Evolutionary conservation across 2,329 filamentous ascomycete species (phyloP).

Genomic region (Penicillium aurantiogriseum): DNA sequence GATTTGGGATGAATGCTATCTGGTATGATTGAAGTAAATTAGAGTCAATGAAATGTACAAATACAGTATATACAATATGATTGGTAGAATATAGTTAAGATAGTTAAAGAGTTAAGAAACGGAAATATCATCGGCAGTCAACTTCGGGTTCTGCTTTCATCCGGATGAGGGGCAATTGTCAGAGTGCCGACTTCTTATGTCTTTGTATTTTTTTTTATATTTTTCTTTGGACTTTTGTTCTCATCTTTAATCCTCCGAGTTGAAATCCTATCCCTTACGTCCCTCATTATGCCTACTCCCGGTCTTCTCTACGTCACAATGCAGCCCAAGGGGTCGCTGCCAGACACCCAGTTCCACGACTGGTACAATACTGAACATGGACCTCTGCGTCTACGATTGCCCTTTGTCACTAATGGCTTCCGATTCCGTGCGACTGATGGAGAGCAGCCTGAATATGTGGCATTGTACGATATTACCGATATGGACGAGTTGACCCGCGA

Average conservation of each 20-base stretch:
- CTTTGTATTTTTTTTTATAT: not conserved
- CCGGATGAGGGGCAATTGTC: slow-evolving; percentile 19
- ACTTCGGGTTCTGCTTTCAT: slow-evolving; percentile 26
- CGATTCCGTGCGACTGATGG: slow-evolving; percentile 70
- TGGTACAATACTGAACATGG: slow-evolving; percentile 96
- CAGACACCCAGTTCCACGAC: slow-evolving; percentile 73
- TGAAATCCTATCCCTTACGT: not conserved
- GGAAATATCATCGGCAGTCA: slow-evolving; percentile 22
- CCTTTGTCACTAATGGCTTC: slow-evolving; percentile 73
- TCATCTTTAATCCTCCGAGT: not conserved
- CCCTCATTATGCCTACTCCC: slow-evolving; percentile 42
- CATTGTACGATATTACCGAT: slow-evolving; percentile 76
- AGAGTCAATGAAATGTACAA: not conserved
- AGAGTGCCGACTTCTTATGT: not conserved
- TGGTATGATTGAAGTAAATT: slow-evolving; percentile 69
- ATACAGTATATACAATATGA: not conserved
- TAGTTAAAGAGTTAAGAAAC: not conserved
- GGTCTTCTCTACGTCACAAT: slow-evolving; percentile 85
- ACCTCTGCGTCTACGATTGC: slow-evolving; percentile 72
- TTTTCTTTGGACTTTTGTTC: not conserved
- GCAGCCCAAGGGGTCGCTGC: slow-evolving; percentile 68
- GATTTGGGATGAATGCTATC: slow-evolving; percentile 94
- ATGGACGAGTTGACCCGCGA: slow-evolving; percentile 66
- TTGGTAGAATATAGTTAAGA: not conserved
- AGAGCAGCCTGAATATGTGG: slow-evolving; percentile 67